Base-by-base conservation (phyloP, 2,329 filamentous ascomycete species). In the Cordyceps fumosorosea region DNA sequence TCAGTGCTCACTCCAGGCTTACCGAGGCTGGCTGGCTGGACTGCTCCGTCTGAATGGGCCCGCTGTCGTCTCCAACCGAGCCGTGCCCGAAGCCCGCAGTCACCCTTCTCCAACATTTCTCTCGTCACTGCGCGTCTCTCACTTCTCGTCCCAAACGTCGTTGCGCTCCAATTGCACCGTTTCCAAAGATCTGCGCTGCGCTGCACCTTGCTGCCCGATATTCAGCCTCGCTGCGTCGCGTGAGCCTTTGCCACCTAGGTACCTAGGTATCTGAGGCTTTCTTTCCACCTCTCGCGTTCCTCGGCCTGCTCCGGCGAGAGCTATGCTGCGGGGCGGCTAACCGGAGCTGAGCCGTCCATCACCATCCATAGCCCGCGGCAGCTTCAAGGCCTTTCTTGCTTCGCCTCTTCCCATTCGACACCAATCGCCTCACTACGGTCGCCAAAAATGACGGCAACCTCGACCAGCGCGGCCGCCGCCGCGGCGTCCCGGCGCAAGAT, bases 401-500 rank as follows among this genome's bases (percentile, higher is more conserved):
- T 57, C 20, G 14, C 12, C 20, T 53, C 50, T 62, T 37, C 29
- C 24, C 22, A 22, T 40, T 32, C 42, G 37, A 56, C 53, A 20
- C 65, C 50, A 37, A 48, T 20, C 22, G 18, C 50, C n/a, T 57
- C 53, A 37, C 57, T 63, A 61, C 18, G 6, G n/a, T 20, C 54
- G 34, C 20, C 37, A 56, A 58, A 62, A 62, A 65, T 67, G 66
- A 62, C 67, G 58, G 57, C 60, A 7, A 54, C 60, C 14, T 65
- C 69, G 54, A 66, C 71, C 50, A 67, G 69, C 53, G 63, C 71
- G 22, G 64, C 71, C 63, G 61, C 65, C 14, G 52, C 34, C 1
- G 8, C 10, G 12, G 66, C 67, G 37, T 66, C 63, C 59, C 75
- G 73, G 67, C 80, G 76, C 70, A 77, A 77, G 63, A 77, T 77